A percentile compares a stretch with the other conserved stretches of the same genome.
phyloP scores from a whole-genome alignment of 2,329 filamentous ascomycete genomes.

The Fusarium sarcochroum region DNA sequence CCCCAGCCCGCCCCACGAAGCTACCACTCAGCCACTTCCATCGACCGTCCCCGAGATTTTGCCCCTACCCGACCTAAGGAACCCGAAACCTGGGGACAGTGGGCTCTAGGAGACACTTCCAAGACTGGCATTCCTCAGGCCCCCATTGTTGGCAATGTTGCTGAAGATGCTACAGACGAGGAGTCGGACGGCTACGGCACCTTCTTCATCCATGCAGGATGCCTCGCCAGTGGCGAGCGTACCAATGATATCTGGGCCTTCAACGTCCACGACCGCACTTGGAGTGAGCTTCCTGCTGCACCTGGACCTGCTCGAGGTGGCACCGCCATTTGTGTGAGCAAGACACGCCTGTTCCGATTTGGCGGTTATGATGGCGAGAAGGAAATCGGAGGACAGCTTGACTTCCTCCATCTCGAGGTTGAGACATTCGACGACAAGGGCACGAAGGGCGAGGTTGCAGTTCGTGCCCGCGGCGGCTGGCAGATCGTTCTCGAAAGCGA shows the following conservation, averaged over 20 bases:
- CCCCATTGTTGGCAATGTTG: slow-evolving; percentile 70
- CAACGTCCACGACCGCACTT: slow-evolving; percentile 72
- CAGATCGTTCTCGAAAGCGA: slow-evolving; percentile 62
- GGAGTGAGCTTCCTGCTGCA: slow-evolving; percentile 77
- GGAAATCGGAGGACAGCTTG: slow-evolving; percentile 79
- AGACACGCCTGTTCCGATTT: slow-evolving; percentile 80
- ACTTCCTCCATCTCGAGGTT: slow-evolving; percentile 73
- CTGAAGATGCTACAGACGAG: slow-evolving; percentile 70
- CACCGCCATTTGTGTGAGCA: slow-evolving; percentile 74
- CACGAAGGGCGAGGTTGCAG: slow-evolving; percentile 63
- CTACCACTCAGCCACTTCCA: slow-evolving; percentile 75
- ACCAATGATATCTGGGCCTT: slow-evolving; percentile 84
- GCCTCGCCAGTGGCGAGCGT: slow-evolving; percentile 72
- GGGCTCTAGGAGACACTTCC: slow-evolving; percentile 68
- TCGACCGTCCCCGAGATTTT: slow-evolving; percentile 69
- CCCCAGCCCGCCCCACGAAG: slow-evolving; percentile 74
- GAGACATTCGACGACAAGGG: slow-evolving; percentile 67
- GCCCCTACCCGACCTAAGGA: slow-evolving; percentile 52
- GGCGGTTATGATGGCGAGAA: slow-evolving; percentile 81
- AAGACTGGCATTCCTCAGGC: slow-evolving; percentile 71
- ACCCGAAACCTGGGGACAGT: slow-evolving; percentile 66
- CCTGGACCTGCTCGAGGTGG: slow-evolving; percentile 78
- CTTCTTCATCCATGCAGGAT: slow-evolving; percentile 83
- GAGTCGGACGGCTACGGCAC: slow-evolving; percentile 75
- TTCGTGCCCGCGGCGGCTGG: slow-evolving; percentile 68